Base-by-base conservation (phyloP, 106 monocot species). In the Posidonia australis region DNA sequence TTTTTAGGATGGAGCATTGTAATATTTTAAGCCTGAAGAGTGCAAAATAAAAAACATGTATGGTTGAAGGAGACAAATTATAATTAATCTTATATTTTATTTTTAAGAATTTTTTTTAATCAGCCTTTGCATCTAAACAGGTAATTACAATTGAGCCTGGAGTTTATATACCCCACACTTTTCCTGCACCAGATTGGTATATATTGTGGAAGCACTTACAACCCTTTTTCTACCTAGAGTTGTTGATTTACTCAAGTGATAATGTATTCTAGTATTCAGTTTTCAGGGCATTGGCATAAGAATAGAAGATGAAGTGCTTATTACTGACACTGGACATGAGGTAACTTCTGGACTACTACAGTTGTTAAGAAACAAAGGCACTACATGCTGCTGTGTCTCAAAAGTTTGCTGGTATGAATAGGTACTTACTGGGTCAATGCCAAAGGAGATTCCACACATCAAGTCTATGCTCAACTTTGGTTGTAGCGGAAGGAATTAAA, bases 91-190 rank as follows among this genome's bases (percentile, higher is more conserved):
- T n/a, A n/a, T n/a, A n/a, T n/a, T n/a, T n/a, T n/a, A n/a, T n/a
- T n/a, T n/a, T n/a, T n/a, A n/a, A n/a, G n/a, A n/a, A 60, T 32
- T 60, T 12, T 31, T 60, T 62, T 62, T 3, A 62, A 0, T n/a
- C 46, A 10, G 13, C 17, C 4, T 19, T 42, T 25, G n/a, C 26
- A 41, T 36, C 14, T 64, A 11, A 46, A 46, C 83, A 90, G 94
- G 82, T 98, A 20, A 85, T 87, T 70, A 98, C 96, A 45, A 98
- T 98, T 77, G 96, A 98, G 70, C 91, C 90, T 10, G 96, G 96
- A 21, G 60, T 91, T 54, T 98, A 90, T 65, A 91, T 98, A 24
- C 84, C 90, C 6, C 21, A 44, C 9, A 79, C 83, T 10, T 83
- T 58, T 29, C 72, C 81, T 59, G 86, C 59, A 14, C 83, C 86